Base-by-base conservation (phyloP, 1,139 yeast genomes). In the Pichia sp. region DNA sequence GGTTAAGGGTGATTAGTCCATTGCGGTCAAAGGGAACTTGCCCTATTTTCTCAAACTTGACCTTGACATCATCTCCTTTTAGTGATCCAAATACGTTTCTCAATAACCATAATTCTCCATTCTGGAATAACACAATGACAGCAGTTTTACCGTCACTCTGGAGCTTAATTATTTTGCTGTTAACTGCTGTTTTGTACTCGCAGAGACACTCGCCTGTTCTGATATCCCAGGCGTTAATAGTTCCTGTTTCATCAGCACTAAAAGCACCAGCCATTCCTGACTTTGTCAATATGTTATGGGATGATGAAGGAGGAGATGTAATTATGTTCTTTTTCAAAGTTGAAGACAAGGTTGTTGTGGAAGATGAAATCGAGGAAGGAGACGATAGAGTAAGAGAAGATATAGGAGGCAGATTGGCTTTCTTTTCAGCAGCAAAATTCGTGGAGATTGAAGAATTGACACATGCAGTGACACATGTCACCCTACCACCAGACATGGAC, bases 171-270 rank as follows among this genome's bases (percentile, higher is more conserved):
- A 67, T 59, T n/a, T 62, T 56, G 10, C 32, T 23, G 26, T 47
- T 50, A 5, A 59, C 48, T 1, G 47, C 40, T n/a, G 50, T 10
- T 11, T 29, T 31, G 15, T 29, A 45, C 13, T 48, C 49, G 31
- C 54, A 53, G 1, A 62, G 36, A 46, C 56, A 50, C 4, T 44
- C 51, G 8, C 62, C 62, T 4, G 49, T 57, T 45, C 61, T 64
- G 3, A 64, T 47, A 64, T 67, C 62, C 72, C 79, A 76, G 58
- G 75, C 72, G 23, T 66, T 67, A 2, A 76, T 50, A 43, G 61
- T 66, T 0, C 81, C 80, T 16, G 61, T 59, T 45, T 67, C 72
- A 54, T 77, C 78, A 2, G 76, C 80, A 54, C 76, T 69, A 41
- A 74, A 72, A 41, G 75, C 70, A 55, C 72, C 67, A 10, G 64